A percentile compares a stretch with the other conserved stretches of the same genome.
Conservation (phyloP, 2,329 filamentous ascomycete species). For the Gliomastix tumulicola region DNA sequence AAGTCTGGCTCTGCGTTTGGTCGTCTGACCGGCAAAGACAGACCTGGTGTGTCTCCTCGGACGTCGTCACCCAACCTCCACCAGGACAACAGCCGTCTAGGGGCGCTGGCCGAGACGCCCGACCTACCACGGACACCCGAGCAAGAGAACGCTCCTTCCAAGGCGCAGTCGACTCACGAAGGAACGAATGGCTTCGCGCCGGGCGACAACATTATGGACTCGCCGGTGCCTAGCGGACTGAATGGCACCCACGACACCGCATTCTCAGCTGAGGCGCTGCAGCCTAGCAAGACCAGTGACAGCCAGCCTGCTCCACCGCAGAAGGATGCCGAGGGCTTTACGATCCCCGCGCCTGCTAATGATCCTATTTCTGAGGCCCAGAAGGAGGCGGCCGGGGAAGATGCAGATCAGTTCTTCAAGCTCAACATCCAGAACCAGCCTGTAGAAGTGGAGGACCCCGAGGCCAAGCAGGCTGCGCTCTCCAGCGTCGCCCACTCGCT, state of each 20-base stretch:
- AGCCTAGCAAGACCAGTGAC: not conserved
- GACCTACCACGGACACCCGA: slow-evolving; percentile 23
- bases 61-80: slow-evolving; percentile 53
- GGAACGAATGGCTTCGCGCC: slow-evolving; percentile 37
- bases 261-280: not conserved
- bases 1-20: slow-evolving; percentile 49
- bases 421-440: slow-evolving; percentile 74
- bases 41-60: slow-evolving; percentile 42
- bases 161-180: slow-evolving; percentile 25
- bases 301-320: slow-evolving; percentile 22
- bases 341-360: slow-evolving; percentile 57
- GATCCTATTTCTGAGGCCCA: slow-evolving; percentile 67
- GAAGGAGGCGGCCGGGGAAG: slow-evolving; percentile 52
- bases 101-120: slow-evolving; percentile 51
- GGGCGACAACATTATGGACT: slow-evolving; percentile 18
- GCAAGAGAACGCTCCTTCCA: slow-evolving; percentile 14
- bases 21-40: slow-evolving; percentile 58
- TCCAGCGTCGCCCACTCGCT: slow-evolving; percentile 71
- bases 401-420: slow-evolving; percentile 64
- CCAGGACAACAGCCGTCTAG: slow-evolving; percentile 47
- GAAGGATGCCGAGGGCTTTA: slow-evolving; percentile 72
- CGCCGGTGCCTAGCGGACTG: slow-evolving; percentile 25
- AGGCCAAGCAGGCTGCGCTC: slow-evolving; percentile 65
- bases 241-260: slow-evolving; percentile 29
- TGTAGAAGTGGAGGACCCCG: slow-evolving; percentile 69